These are phyloP conservation scores for Oemleria cerasiformis DNA, from an alignment of 306 rosid genomes.

Conservation along the genomic window DNA sequence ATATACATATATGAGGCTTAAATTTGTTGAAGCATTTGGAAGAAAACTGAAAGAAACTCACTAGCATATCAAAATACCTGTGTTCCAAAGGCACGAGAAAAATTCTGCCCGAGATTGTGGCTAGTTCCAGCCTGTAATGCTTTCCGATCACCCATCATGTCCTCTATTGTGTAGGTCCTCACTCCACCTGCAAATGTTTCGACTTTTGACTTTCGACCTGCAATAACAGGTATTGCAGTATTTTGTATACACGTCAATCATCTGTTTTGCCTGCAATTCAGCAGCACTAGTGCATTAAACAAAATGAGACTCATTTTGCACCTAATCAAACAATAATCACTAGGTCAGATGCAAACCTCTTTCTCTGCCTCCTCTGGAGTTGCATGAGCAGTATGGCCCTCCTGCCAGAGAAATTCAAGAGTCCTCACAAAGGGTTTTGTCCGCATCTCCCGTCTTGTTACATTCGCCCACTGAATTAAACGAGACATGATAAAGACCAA, in stretches of 20 bases:
- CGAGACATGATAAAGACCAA: slow-evolving; percentile 19
- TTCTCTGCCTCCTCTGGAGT: slow-evolving; percentile 88
- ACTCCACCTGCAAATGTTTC: slow-evolving; percentile 97
- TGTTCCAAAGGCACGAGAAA: slow-evolving; percentile 89
- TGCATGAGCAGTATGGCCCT: slow-evolving; percentile 98
- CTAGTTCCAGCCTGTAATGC: slow-evolving; percentile 99
- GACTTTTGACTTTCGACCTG: slow-evolving; percentile 90
- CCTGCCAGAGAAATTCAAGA: slow-evolving; percentile 98
- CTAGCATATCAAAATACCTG: slow-evolving; percentile 46
- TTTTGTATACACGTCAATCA: slow-evolving; percentile 87
- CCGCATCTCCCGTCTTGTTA: slow-evolving; percentile 99
- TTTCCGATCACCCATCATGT: slow-evolving; percentile 98
- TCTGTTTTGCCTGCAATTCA: slow-evolving; percentile 86
- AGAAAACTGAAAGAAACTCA: neutral
- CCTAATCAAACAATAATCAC: slow-evolving; percentile 5
- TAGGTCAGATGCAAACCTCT: slow-evolving; percentile 55
- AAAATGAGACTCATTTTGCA: neutral
- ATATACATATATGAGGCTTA: neutral
- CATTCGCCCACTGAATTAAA: slow-evolving; percentile 84
- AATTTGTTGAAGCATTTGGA: neutral
- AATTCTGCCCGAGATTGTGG: slow-evolving; percentile 98
- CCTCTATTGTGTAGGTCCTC: slow-evolving; percentile 93
- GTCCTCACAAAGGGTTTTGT: slow-evolving; percentile 95
- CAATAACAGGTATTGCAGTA: slow-evolving; percentile 91
- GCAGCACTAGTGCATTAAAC: slow-evolving; percentile 26